Evolutionary conservation across 2,329 filamentous ascomycete genomes (phyloP), one percentile per base, ranked within the genome.

Genomic region (Stemphylium beticola): DNA sequence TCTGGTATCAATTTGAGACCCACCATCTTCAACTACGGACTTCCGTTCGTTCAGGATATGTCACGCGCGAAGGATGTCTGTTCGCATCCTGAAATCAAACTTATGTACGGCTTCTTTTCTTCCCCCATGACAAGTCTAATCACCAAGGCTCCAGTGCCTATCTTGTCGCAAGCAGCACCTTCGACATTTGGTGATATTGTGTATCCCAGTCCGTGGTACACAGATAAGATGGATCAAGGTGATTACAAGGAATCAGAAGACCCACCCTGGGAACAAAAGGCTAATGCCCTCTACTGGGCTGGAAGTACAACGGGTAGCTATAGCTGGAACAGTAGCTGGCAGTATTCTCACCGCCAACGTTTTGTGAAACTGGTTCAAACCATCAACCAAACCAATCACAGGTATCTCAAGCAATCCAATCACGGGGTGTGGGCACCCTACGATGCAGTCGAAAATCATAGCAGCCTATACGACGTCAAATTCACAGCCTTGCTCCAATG

Each of bases 231-330:
- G 37, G 78, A 81, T 24, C 55, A 61, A 4, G 45, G 45, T 15
- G 38, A 34, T n/a, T 85, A 85, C 59, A 65, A 77, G 2, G 63
- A 69, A 0, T 24, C 54, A 0, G 41, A 72, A 2, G 83, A 85
- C 52, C 34, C 77, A 0, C 63, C 71, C 0, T 87, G 83, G 83
- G 67, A 79, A 0, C 42, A 73, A 4, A 87, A 87, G 60, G 59
- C 58, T 1, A 78, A 81, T 31, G 78, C 77, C 2, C 62, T 86
- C 0, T 86, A 86, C 65, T 87, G 84, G 85, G 78, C 80, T 0
- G 84, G 84, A 0, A 83, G 80, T 0, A 84, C 77, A 0, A 85
- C 83, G 0, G 84, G 83, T 2, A 82, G 78, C 0, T 78, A 72
- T 37, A 72, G 69, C 0, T 55, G 57, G 0, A 65, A 71, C 9